These are phyloP conservation scores for Penicillium sp. DNA, from an alignment of 2,329 filamentous ascomycete species.

Conservation along the genomic window DNA sequence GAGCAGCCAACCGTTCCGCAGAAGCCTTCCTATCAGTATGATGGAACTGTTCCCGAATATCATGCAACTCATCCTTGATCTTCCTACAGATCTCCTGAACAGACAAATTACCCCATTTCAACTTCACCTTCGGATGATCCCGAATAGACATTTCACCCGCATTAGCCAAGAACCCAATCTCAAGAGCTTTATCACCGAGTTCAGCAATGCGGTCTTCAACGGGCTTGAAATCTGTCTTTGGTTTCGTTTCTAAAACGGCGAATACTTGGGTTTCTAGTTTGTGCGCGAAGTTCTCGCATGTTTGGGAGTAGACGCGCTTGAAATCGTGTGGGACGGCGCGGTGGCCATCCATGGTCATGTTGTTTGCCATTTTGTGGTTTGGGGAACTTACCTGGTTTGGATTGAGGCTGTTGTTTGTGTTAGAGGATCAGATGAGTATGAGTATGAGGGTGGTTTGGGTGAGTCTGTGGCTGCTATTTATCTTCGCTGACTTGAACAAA, in stretches of 20 bases:
- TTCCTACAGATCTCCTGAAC: constrained; percentile 5
- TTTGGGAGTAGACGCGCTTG: not conserved
- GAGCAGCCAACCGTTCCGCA: not conserved
- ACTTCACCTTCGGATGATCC: not conserved
- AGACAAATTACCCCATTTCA: not conserved
- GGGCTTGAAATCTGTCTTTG: not conserved
- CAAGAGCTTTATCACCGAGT: not conserved
- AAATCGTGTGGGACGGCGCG: not conserved
- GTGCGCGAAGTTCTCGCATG: constrained; percentile 1
- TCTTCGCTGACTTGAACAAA: no score
- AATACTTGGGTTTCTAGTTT: constrained; percentile 5
- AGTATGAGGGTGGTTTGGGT: not conserved
- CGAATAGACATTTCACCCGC: not conserved
- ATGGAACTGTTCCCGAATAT: not conserved
- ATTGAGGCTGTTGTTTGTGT: no score
- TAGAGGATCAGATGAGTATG: not conserved
- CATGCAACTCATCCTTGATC: not conserved
- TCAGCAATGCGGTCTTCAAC: not conserved
- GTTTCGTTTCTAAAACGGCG: not conserved
- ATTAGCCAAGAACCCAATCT: constrained; percentile 1
- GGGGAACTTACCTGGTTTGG: not conserved
- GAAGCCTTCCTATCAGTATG: not conserved
- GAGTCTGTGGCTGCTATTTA: no score
- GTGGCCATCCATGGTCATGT: not conserved
- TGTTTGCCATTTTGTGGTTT: not conserved